Percentiles rank a stretch among this genome's conserved stretches.
Evolutionary conservation across 2,329 filamentous ascomycete species (phyloP).

Genomic region (Mycosphaerella sp.): DNA sequence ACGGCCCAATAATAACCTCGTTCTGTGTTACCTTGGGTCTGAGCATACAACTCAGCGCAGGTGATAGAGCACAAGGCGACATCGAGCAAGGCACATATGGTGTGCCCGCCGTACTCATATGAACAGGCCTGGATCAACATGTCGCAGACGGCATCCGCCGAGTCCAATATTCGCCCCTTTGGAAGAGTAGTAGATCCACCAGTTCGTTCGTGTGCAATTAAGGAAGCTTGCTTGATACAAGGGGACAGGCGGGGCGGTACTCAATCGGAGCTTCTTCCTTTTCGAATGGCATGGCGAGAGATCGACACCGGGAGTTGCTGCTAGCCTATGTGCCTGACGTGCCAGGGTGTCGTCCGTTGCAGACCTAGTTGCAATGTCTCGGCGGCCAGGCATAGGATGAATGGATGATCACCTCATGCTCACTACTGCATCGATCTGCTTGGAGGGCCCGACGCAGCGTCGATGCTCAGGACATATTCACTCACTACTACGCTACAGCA

Average conservation of each 20-base stretch:
- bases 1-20: background rate
- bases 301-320: slow-evolving; percentile 23
- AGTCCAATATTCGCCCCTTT: slow-evolving; percentile 22
- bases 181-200: slow-evolving; percentile 23
- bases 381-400: slow-evolving; percentile 13
- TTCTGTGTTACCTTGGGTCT: slow-evolving; percentile 1
- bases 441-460: too few relatives aligned
- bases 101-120: slow-evolving; percentile 13
- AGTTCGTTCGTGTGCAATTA: slow-evolving; percentile 22
- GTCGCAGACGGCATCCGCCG: slow-evolving; percentile 17
- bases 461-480: too few relatives aligned
- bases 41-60: slow-evolving; percentile 1
- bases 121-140: slow-evolving; percentile 11
- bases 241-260: slow-evolving; percentile 24
- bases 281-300: slow-evolving; percentile 21
- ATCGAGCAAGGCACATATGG: slow-evolving; percentile 1
- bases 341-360: slow-evolving; percentile 11
- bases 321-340: slow-evolving; percentile 19
- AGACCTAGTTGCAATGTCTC: slow-evolving; percentile 9
- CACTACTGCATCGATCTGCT: background rate
- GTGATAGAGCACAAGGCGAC: slow-evolving; percentile 1
- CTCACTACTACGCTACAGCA: too few relatives aligned
- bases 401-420: slow-evolving; percentile 12
- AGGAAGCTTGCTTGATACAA: slow-evolving; percentile 25
- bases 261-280: slow-evolving; percentile 32